Evolutionary conservation across 2,329 filamentous ascomycete genomes (phyloP), one percentile per base, ranked within the genome.

Genomic region (Tolypocladium sp.): DNA sequence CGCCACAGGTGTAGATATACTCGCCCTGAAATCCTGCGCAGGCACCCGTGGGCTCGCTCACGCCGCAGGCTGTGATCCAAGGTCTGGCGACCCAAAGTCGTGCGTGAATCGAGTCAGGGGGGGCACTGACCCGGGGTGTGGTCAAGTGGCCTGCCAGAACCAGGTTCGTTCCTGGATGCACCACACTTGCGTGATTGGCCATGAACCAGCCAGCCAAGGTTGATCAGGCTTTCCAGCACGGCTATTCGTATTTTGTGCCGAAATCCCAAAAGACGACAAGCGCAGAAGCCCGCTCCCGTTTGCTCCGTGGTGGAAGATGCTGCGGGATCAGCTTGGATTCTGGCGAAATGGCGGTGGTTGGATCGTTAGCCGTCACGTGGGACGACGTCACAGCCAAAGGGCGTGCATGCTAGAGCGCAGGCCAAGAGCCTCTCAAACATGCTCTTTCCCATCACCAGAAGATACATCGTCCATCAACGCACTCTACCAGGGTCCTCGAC

Each of bases 181-280:
- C 54, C 15, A 42, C 38, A n/a, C 25, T 13, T 27, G 37, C 38
- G 54, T 56, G 37, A 42, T 42, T 42, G 54, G 54, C 25, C 38
- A 33, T 30, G 38, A n/a, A 27, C 25, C 37, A 42, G 25, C 25
- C 54, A 41, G n/a, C 38, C 35, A 63, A 30, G 59, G 53, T 57
- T 30, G 52, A 57, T 59, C 55, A 44, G 33, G 27, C 60, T 62
- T 59, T 63, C 54, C 33, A 15, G 52, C 30, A 38, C 33, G 35
- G 9, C 54, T 13, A 2, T 33, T 35, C 49, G 49, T 33, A n/a
- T 22, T 52, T 52, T 13, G 49, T 17, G 20, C 49, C 49, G 20
- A 22, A 30, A 20, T 12, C 27, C n/a, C 25, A 6, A 3, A 51
- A n/a, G 46, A 33, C 44, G 3, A 25, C 38, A 10, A 56, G 46